Evolutionary conservation across 73 alveolate species (phyloP), one percentile per base, ranked within the genome.

Genomic region (Paramecium pentaurelia): DNA sequence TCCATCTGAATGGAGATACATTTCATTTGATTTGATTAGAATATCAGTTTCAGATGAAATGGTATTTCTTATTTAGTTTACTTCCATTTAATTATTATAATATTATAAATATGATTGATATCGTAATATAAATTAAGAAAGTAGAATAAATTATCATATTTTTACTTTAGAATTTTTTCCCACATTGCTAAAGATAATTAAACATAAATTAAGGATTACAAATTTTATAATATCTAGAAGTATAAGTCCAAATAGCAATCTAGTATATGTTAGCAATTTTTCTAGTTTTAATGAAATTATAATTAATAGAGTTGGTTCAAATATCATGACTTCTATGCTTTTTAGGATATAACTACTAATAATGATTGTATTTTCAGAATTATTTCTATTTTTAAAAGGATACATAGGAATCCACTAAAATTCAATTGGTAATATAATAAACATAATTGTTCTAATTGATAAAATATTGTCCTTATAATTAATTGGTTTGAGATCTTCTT

Each of bases 401-500:
- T 28, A 64, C 49, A 80, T 12, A 0, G 91, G 51, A 8, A 80
- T 80, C 47, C 47, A 80, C 14, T 28, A 45, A 2, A 80, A 12
- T 80, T 80, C 91, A 4, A 80, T 80, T 20, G 91, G 91, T 10
- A 80, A 27, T 12, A 80, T 6, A 9, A 80, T 80, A 47, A 80
- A 80, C 32, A 40, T 22, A 5, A 44, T 22, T 20, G 91, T 6
- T 11, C 75, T 18, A 12, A 80, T 20, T 0, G 91, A 80, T 1
- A 80, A 77, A 45, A 80, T 80, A 20, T 45, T 25, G 18, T 80
- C 91, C 58, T 47, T 49, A 27, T 80, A 45, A 27, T 45, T 22
- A 6, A 80, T 80, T 3, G 91, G 91, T 27, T 45, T 80, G 8
- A 80, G 58, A 47, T 80, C 91, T 47, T 80, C 91, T 44, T 80